Conservation (phyloP, 768 basidiomycete genomes). For the Tylopilus intermedius region DNA sequence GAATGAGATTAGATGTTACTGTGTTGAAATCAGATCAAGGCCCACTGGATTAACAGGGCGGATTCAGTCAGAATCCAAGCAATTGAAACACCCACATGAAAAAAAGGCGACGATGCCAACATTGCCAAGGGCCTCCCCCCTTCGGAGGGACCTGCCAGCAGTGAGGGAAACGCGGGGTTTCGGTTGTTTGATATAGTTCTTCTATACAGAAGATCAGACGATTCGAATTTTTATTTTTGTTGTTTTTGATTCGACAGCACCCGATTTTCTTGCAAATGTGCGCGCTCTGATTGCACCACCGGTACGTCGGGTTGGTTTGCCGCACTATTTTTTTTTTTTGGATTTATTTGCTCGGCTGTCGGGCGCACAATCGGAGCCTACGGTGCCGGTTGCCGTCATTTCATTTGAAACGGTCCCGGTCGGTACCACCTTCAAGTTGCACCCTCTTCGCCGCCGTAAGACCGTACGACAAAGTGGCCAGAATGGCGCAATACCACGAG, state of each 20-base stretch:
- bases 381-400: constrained; percentile 10
- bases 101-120: background rate
- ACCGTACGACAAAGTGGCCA: background rate
- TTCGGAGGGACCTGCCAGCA: background rate
- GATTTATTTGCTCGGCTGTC: background rate
- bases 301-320: background rate
- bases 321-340: background rate
- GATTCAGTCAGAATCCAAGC: background rate
- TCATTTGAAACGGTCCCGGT: constrained; percentile 13
- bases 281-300: background rate
- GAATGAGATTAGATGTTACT: background rate
- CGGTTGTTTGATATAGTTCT: background rate
- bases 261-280: too few relatives aligned
- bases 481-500: background rate
- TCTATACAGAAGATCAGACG: background rate
- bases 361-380: background rate
- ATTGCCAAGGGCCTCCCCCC: background rate
- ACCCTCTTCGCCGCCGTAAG: background rate
- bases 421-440: background rate
- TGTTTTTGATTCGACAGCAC: too few relatives aligned
- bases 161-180: background rate
- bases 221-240: background rate
- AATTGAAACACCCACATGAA: background rate
- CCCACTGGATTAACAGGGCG: too few relatives aligned
- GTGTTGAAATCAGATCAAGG: background rate